Evolutionary conservation across 371 early-diverging fungal species (phyloP), one percentile per base, ranked within the genome.

Genomic region (Blakeslea trispora): DNA sequence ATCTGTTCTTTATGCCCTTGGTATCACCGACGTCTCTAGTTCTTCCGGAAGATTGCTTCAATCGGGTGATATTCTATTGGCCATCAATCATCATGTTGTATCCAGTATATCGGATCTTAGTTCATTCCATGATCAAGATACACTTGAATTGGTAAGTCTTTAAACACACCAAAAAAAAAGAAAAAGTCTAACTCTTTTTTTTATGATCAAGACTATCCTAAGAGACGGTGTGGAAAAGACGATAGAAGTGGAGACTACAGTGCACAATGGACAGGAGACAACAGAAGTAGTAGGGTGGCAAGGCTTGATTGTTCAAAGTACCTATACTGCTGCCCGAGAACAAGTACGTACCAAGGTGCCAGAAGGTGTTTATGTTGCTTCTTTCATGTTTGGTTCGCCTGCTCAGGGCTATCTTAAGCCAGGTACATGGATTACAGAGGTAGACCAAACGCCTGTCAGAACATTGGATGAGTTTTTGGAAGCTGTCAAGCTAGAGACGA

Each of bases 21-120:
- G 86, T n/a, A 74, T 84, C 17, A 66, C 85, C 22, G 76, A 82
- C 22, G 52, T 71, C 14, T 72, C 74, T 4, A 78, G 78, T 2
- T 73, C 72, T 0, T 86, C 86, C 1, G 81, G 87, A 3, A 61
- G 69, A 39, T 66, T 85, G 9, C 64, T 96, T 52, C 75, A 84
- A 51, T 87, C 86, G 1, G 88, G 91, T 15, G 96, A 96, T 64
- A 68, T 96, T 31, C 73, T 96, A 3, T 71, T 95, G 13, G 78
- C 86, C 45, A 76, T 91, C 46, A 79, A 92, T 47, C 90, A 86
- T 23, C 52, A 71, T n/a, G 59, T 78, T 5, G 75, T 89, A 2
- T 82, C 84, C 4, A 63, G 83, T 5, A 82, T 93, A 61, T 69
- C 58, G 7, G 58, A 61, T 18, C 19, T 63, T 8, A n/a, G 31